Conservation (phyloP, 78 protist species). For the Dictyostelium brefeldianum region DNA sequence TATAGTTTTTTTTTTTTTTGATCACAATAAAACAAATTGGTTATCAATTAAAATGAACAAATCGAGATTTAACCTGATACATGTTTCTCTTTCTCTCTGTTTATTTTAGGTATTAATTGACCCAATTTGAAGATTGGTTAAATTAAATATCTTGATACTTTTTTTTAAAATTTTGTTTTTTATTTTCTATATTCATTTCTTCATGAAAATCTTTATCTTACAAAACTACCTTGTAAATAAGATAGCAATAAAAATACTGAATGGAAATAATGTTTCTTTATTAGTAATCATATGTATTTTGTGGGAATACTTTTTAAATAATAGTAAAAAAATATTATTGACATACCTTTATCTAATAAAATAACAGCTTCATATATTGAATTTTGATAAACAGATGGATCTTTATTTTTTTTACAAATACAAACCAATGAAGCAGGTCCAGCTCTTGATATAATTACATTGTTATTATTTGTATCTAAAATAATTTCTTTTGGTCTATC, state of each 20-base stretch:
- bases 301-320: too few relatives aligned
- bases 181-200: background rate
- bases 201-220: background rate
- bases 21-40: too few relatives aligned
- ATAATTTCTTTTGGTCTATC: constrained; percentile 73
- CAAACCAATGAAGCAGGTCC: constrained; percentile 67
- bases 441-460: constrained; percentile 51
- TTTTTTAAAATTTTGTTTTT: background rate
- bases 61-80: too few relatives aligned
- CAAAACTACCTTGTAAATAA: constrained; percentile 57
- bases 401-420: constrained; percentile 79
- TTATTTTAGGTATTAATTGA: background rate
- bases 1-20: too few relatives aligned
- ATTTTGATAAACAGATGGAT: constrained; percentile 64
- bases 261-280: too few relatives aligned
- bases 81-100: background rate
- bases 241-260: constrained; percentile 67
- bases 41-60: too few relatives aligned
- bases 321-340: background rate
- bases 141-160: background rate
- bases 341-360: constrained; percentile 71
- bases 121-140: too few relatives aligned
- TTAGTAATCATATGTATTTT: background rate
- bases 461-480: constrained; percentile 43
- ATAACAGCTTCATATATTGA: constrained; percentile 54